These are phyloP conservation scores for Chlamydomonas schloesseri DNA, from an alignment of 139 green algal genomes.

Conservation along the genomic window DNA sequence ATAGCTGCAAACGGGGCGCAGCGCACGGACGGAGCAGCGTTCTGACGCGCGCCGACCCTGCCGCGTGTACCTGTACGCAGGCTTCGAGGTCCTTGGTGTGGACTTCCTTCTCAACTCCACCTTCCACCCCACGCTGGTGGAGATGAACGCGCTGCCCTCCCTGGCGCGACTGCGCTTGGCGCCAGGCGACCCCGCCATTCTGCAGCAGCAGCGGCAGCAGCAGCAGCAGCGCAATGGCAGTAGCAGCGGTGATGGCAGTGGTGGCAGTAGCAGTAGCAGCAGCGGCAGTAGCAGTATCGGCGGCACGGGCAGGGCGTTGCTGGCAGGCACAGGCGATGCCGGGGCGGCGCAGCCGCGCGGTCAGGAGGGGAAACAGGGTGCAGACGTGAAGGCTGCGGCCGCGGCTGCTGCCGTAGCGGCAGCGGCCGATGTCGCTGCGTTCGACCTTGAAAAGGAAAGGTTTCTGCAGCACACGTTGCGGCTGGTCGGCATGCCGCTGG, in stretches of 20 bases:
- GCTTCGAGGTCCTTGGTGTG: constrained; percentile 71
- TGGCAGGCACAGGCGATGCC: background rate
- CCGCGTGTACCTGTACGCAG: no score
- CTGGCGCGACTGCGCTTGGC: constrained; percentile 55
- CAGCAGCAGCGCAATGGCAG: background rate
- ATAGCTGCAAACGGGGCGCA: no score
- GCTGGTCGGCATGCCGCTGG: constrained; percentile 63
- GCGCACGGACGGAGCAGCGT: no score
- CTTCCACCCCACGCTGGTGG: constrained; percentile 75
- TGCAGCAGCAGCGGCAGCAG: background rate
- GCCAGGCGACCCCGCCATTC: background rate
- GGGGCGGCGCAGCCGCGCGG: background rate
- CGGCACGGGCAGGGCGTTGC: background rate
- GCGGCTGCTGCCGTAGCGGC: no score
- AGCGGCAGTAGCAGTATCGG: background rate
- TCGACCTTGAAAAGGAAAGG: constrained; percentile 77
- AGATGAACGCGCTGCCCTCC: constrained; percentile 80
- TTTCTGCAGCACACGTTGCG: constrained; percentile 67
- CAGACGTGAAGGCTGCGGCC: no score
- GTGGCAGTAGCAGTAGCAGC: background rate
- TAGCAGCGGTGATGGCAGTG: background rate
- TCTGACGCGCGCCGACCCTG: no score
- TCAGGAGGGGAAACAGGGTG: background rate
- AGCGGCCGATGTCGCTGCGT: constrained; percentile 21
- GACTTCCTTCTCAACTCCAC: constrained; percentile 81